Evolutionary conservation across 352 stramenopile species (phyloP).

Genomic region (Globisporangium parvum): DNA sequence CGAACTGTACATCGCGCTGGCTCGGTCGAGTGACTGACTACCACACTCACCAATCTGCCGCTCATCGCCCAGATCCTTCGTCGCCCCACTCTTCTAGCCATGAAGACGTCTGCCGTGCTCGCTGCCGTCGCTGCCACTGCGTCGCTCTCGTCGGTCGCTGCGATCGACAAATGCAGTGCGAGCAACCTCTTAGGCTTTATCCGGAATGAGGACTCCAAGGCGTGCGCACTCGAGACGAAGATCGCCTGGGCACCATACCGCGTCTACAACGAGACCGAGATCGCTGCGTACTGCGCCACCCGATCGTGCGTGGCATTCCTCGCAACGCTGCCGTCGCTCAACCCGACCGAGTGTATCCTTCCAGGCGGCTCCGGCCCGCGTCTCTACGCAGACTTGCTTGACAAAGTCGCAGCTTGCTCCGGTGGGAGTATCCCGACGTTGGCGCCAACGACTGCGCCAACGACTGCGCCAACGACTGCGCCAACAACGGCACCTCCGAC

Average conservation of each 20-base stretch:
- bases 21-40: too few species aligned
- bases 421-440: neutral
- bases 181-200: too few species aligned
- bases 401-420: neutral
- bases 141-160: too few species aligned
- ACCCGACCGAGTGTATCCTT: conserved; percentile 3
- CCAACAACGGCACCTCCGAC: neutral
- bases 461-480: neutral
- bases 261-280: conserved; percentile 3
- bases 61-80: too few species aligned
- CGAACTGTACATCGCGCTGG: too few species aligned
- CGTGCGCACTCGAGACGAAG: neutral
- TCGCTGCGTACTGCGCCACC: conserved; percentile 1
- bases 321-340: conserved; percentile 3
- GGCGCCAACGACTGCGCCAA: neutral
- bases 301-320: conserved; percentile 2
- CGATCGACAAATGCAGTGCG: too few species aligned
- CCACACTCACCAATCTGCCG: too few species aligned
- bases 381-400: neutral
- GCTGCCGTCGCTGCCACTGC: too few species aligned
- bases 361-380: neutral
- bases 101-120: too few species aligned
- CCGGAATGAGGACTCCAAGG: neutral
- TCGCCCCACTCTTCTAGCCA: too few species aligned
- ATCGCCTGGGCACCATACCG: neutral